These are phyloP conservation scores for Ustilago curta DNA, from an alignment of 1,284 basidiomycete species.

Conservation along the genomic window DNA sequence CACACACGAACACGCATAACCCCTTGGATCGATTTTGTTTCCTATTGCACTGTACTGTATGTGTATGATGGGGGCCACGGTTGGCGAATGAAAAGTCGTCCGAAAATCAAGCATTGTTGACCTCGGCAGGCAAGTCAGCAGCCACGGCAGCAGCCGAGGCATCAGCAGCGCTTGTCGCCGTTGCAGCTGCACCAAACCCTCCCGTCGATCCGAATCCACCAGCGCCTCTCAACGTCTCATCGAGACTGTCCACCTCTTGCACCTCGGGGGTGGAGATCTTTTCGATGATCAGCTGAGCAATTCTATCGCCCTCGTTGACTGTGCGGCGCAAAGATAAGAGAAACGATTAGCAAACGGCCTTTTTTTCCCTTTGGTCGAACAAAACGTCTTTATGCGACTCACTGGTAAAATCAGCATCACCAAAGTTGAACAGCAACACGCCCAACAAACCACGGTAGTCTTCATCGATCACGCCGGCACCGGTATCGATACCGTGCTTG, in stretches of 20 bases:
- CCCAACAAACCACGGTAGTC: constrained; percentile 94
- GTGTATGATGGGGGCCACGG: neutral
- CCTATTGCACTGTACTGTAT: neutral
- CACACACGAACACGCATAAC: neutral
- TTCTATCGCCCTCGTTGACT: constrained; percentile 91
- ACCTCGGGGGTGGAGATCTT: constrained; percentile 87
- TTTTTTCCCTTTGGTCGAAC: neutral
- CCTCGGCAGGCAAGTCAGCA: constrained; percentile 30
- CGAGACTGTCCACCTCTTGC: constrained; percentile 85
- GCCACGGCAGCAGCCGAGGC: constrained; percentile 31
- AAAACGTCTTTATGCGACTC: constrained; percentile 51
- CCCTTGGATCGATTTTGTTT: neutral
- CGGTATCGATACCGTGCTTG: constrained; percentile 96
- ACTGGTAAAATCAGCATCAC: constrained; percentile 87
- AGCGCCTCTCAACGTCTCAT: constrained; percentile 84
- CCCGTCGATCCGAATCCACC: constrained; percentile 96
- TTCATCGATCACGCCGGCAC: constrained; percentile 94
- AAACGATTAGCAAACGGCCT: neutral
- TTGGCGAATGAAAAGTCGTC: too few species aligned
- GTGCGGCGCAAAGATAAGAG: constrained; percentile 1
- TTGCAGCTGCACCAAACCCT: constrained; percentile 58
- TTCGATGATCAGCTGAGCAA: constrained; percentile 95
- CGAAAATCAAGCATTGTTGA: constrained; percentile 3
- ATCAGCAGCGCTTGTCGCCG: constrained; percentile 11
- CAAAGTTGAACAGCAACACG: constrained; percentile 92